Base-by-base conservation (phyloP, 1,139 yeast species). In the Candida frijolesensis region DNA sequence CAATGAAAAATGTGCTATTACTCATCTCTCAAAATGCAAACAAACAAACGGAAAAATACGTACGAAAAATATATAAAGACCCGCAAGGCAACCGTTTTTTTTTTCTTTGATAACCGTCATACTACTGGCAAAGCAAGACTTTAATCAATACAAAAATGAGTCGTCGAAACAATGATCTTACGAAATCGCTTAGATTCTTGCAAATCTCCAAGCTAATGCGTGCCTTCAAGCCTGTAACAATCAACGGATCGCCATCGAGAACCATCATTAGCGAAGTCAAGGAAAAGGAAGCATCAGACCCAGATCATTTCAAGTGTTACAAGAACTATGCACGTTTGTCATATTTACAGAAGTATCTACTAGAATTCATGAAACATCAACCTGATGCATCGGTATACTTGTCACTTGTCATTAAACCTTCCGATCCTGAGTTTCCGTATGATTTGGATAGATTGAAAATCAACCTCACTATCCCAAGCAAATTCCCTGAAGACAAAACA, bases 401-500 rank as follows among this genome's bases (percentile, higher is more conserved):
- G 7, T 71, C 78, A 32, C 70, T 75, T 49, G 52, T 62, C 34
- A 54, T 76, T n/a, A 57, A 60, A 18, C 92, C 94, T 0, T 75
- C 86, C 0, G 94, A 86, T 61, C 92, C 92, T 0, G 89, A 86
- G 40, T 87, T 87, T 61, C 88, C 92, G 0, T 87, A 76, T 60
- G 89, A 84, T 52, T 65, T 87, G 30, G 78, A 76, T 8, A 59
- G 63, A 16, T 70, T 87, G 50, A 73, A 78, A 46, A 59, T 87
- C 33, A 78, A 80, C 48, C 64, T 87, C 45, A 68, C 75, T 45
- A 70, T 87, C 4, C 91, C 94, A 0, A 59, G 63, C 1, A 68
- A 67, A 29, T 87, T 85, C 59, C 92, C 92, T 0, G 58, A 65
- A 38, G 64, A 63, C 27, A 60, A 57, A 43, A 9, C 43, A 7